Base-by-base conservation (phyloP, 768 basidiomycete genomes). In the Termitomyces sp. region DNA sequence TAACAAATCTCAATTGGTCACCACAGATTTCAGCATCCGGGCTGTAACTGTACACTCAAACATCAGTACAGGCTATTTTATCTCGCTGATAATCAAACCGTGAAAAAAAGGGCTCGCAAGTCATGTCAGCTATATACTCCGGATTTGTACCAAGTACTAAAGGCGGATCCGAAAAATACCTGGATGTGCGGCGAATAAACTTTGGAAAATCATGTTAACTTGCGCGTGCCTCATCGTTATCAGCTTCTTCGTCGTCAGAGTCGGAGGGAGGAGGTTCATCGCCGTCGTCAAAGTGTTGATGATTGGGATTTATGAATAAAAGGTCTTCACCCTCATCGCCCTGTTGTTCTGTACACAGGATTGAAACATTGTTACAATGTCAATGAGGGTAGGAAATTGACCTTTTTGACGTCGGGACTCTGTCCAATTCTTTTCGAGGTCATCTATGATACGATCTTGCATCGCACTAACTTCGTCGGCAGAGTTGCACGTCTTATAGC, bases 401-500 rank as follows among this genome's bases (percentile, higher is more conserved):
- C 87, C 81, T 75, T 79, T 76, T 4, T 74, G 68, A 54, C 75
- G 73, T 56, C 89, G 73, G 1, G 85, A 83, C 58, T 82, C 79
- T 34, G 76, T 72, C 69, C 87, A 92, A 55, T 74, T 81, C 20
- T 72, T 72, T 69, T 91, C 84, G 18, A 90, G 78, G 63, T 94
- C 87, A 3, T 80, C 73, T 53, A 94, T 84, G 53, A 93, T 86
- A 31, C 70, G 72, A 27, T 89, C 82, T 69, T 95, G 91, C 73
- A 79, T 81, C 7, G 69, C 73, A 2, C 67, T 67, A 22, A 94
- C 76, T 36, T 88, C 86, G 11, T 75, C 80, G 0, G 87, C 77
- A 0, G 81, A 82, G 2, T 68, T 72, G 67, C 95, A 98, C 37
- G 78, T 86, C 61, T 81, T 78, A 68, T 99, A 99, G 49, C 79